Evolutionary conservation across 2,329 filamentous ascomycete genomes (phyloP), one percentile per base, ranked within the genome.

Genomic region (Plectosphaerella plurivora): DNA sequence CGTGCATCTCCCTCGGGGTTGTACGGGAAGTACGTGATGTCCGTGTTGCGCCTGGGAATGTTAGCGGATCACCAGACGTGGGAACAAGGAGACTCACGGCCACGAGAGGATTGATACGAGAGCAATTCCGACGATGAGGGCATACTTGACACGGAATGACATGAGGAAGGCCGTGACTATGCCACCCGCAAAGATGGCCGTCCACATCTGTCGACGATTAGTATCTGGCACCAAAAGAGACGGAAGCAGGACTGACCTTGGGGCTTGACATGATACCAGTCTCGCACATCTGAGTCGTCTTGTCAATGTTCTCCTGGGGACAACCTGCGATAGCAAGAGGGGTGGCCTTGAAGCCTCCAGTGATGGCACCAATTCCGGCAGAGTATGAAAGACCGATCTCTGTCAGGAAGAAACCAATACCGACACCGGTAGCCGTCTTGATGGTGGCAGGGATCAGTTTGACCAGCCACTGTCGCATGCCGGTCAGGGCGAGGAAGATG

Each of bases 241-340:
- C 10, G 15, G n/a, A 11, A 22, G 10, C 16, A 4, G 16, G 12
- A 61, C 70, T 60, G 65, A 81, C 86, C 47, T 88, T 88, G 9
- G 89, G 86, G 61, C 82, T 94, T 5, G 84, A 79, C 88, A 95
- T 91, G 63, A 89, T 84, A 22, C 84, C 76, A 18, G 74, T 73
- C 4, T 70, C 62, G 57, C 83, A 87, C 59, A 77, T 72, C 15
- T 78, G 78, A 2, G 69, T 75, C 5, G 63, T 57, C 3, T 58
- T 53, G 52, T 81, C 68, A 18, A 82, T 69, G 48, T 76, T 76
- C 46, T 85, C 76, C 0, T 75, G 62, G 1, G 81, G 76, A 60
- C 91, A 96, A 4, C 91, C 91, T 1, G 83, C 91, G 45, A 96
- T 76, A 36, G 89, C 81, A 28, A 94, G 76, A 0, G 91, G 91